Conservation (phyloP, 352 stramenopile genomes). For the Globisporangium emineosum region DNA sequence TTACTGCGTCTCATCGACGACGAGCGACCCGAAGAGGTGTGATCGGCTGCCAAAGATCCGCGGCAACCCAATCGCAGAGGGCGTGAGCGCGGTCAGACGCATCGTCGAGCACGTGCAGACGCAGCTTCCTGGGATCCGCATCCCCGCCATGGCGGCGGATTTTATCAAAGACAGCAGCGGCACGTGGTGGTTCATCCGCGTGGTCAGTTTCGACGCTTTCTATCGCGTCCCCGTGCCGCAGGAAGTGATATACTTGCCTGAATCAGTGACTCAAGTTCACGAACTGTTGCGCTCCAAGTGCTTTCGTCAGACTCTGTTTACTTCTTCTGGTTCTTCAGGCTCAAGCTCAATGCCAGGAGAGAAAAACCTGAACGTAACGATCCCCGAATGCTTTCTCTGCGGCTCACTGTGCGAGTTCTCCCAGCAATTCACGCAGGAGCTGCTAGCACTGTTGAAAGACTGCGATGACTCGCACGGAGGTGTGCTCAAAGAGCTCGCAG, state of each 20-base stretch:
- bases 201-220: slow-evolving; percentile 49
- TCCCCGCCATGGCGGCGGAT: slow-evolving; percentile 55
- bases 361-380: slow-evolving; percentile 10
- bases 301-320: slow-evolving; percentile 25
- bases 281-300: slow-evolving; percentile 42
- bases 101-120: slow-evolving; percentile 63
- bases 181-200: slow-evolving; percentile 68
- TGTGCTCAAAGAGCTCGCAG: slow-evolving; percentile 31
- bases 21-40: slow-evolving; percentile 30
- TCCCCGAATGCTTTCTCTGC: slow-evolving; percentile 56
- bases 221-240: slow-evolving; percentile 32
- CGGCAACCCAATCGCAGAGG: slow-evolving; percentile 49
- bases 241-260: slow-evolving; percentile 25
- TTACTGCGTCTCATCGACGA: slow-evolving; percentile 37
- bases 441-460: slow-evolving; percentile 30
- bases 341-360: background rate
- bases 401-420: slow-evolving; percentile 50
- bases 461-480: slow-evolving; percentile 24
- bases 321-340: background rate
- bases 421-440: slow-evolving; percentile 32
- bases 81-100: slow-evolving; percentile 39
- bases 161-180: slow-evolving; percentile 66
- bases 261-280: slow-evolving; percentile 46
- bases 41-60: slow-evolving; percentile 50
- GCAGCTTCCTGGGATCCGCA: slow-evolving; percentile 55